A percentile compares a stretch with the other conserved stretches of the same genome.
Conservation (phyloP, 257 asterid genomes). For the Paulownia fortunei region DNA sequence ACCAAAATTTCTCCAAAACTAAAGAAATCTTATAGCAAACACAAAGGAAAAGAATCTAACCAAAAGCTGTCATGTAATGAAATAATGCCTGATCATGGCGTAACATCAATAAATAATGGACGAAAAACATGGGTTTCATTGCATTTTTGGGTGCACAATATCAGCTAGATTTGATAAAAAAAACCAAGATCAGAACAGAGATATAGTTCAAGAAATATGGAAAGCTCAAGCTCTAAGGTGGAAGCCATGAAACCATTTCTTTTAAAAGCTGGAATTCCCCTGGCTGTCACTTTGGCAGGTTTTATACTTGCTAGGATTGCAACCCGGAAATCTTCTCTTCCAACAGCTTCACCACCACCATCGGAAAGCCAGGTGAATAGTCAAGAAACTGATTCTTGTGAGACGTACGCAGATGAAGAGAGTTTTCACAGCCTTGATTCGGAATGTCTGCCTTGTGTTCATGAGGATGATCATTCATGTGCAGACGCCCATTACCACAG, state of each 20-base stretch:
- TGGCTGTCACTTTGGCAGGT: constrained; percentile 66
- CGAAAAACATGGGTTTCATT: neutral
- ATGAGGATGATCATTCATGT: constrained; percentile 18
- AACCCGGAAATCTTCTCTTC: constrained; percentile 27
- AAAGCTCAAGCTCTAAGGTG: constrained; percentile 48
- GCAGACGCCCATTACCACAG: constrained; percentile 4
- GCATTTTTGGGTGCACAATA: neutral
- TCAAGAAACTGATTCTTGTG: constrained; percentile 25
- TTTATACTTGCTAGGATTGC: constrained; percentile 46
- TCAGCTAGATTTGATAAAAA: constrained; percentile 25
- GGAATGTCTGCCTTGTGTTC: constrained; percentile 19
- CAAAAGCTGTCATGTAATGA: constrained; percentile 22
- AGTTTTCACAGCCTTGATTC: constrained; percentile 34
- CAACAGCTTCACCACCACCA: constrained; percentile 1
- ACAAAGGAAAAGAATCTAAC: constrained; percentile 47
- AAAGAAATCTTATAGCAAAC: constrained; percentile 56
- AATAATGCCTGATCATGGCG: constrained; percentile 29
- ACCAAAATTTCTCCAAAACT: neutral
- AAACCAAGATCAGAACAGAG: neutral
- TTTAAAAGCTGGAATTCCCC: constrained; percentile 62
- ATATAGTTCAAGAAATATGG: constrained; percentile 38
- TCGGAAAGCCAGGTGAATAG: neutral
- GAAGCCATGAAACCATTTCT: constrained; percentile 51
- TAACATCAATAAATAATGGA: constrained; percentile 18
- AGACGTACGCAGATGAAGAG: constrained; percentile 29